These are phyloP conservation scores for Raffaelea deltoideospora DNA, from an alignment of 2,329 filamentous ascomycete genomes.

Conservation along the genomic window DNA sequence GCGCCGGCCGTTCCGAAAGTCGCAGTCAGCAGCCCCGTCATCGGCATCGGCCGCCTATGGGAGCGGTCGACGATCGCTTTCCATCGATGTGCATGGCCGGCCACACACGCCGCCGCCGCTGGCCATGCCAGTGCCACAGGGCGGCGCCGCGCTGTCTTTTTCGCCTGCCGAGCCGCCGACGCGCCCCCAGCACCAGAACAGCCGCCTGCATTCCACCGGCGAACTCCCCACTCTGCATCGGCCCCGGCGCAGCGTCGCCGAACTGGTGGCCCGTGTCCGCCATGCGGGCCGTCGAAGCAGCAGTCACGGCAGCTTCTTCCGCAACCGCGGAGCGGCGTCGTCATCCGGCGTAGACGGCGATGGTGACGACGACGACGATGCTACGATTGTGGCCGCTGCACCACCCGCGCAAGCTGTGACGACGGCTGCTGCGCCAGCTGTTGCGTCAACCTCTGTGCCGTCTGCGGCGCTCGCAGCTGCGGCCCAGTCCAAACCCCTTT, in stretches of 20 bases:
- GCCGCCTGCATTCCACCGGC: too few relatives aligned
- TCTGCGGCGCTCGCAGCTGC: not conserved
- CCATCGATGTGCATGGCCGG: not conserved
- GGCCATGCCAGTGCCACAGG: not conserved
- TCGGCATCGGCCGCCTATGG: not conserved
- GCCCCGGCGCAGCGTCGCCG: too few relatives aligned
- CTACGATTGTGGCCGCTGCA: slow-evolving; percentile 16
- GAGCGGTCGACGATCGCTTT: not conserved
- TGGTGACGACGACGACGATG: slow-evolving; percentile 27
- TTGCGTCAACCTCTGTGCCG: not conserved
- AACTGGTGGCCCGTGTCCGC: too few relatives aligned
- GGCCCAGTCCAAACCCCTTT: not conserved
- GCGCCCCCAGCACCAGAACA: not conserved
- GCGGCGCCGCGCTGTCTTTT: too few relatives aligned
- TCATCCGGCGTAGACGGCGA: too few relatives aligned
- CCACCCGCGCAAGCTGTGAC: slow-evolving; percentile 11
- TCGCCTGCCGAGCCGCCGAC: too few relatives aligned
- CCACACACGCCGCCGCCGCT: not conserved
- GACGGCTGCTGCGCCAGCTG: not conserved
- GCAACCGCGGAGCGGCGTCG: too few relatives aligned
- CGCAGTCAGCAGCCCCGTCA: not conserved
- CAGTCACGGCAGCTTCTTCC: too few relatives aligned
- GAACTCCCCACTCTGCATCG: too few relatives aligned
- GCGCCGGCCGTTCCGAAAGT: slow-evolving; percentile 19
- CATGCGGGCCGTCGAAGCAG: too few relatives aligned